phyloP scores from a whole-genome alignment of 495 filamentous ascomycete species.

The Penicillium robsamsonii region DNA sequence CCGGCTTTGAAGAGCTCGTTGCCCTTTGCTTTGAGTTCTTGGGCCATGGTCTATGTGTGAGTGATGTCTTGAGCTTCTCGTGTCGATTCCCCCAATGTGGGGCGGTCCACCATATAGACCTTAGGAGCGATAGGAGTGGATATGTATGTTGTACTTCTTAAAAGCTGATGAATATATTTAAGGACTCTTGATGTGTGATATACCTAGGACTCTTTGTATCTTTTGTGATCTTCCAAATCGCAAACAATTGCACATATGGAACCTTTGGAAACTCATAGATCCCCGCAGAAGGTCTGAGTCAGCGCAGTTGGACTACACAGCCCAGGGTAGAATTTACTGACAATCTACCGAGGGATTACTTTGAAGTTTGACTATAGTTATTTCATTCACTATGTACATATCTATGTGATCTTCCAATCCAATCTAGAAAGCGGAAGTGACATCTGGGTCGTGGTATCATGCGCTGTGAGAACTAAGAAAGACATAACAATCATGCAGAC shows the following conservation, averaged over 20 bases:
- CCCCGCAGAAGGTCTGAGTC: constrained; percentile 31
- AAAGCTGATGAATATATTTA: no score
- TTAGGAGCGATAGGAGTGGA: constrained; percentile 2
- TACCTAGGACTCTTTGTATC: background rate
- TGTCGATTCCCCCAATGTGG: constrained; percentile 26
- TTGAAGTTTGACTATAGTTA: background rate
- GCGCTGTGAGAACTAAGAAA: constrained; percentile 26
- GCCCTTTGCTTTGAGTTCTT: constrained; percentile 45
- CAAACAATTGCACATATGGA: constrained; percentile 21
- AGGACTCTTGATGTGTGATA: background rate
- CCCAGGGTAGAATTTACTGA: background rate
- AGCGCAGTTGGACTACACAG: background rate
- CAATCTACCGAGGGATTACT: background rate
- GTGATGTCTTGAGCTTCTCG: background rate
- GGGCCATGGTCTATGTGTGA: constrained; percentile 30
- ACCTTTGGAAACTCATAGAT: constrained; percentile 39
- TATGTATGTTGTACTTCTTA: background rate
- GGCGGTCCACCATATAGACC: constrained; percentile 17
- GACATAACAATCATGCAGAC: constrained; percentile 7
- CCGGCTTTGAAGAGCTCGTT: constrained; percentile 59
- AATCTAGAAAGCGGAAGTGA: constrained; percentile 23
- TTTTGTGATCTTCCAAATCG: background rate
- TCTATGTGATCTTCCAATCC: constrained; percentile 7
- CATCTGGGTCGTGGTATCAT: constrained; percentile 41
- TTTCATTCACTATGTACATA: constrained; percentile 15